Conservation (phyloP, 106 monocot genomes). For the Dioscorea zingiberensis region DNA sequence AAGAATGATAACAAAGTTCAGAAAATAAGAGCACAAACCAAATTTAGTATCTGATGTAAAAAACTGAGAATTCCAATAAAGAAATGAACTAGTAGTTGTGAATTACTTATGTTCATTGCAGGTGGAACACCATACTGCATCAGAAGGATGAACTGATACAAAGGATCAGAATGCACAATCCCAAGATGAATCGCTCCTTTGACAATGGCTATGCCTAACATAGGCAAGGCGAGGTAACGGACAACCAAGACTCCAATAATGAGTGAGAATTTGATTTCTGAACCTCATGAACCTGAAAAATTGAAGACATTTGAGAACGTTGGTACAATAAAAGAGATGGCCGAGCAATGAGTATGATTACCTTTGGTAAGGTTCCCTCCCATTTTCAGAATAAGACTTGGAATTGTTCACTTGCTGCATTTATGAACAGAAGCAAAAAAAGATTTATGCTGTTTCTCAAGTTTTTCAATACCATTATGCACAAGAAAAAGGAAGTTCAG, state of each 20-base stretch:
- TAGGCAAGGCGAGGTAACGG: slow-evolving; percentile 22
- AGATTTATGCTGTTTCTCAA: too few species aligned
- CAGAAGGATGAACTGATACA: slow-evolving; percentile 60
- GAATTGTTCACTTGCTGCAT: slow-evolving; percentile 31
- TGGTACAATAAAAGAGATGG: not conserved
- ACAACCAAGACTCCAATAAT: slow-evolving; percentile 29
- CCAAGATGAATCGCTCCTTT: slow-evolving; percentile 49
- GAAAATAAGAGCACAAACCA: too few species aligned
- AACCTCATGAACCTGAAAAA: slow-evolving; percentile 24
- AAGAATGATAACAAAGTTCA: too few species aligned
- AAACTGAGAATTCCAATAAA: not conserved
- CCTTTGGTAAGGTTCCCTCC: slow-evolving; percentile 49
- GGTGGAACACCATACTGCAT: slow-evolving; percentile 67
- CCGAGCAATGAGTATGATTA: not conserved
- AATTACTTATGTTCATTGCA: slow-evolving; percentile 69
- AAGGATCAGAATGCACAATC: slow-evolving; percentile 63
- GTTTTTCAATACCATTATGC: not conserved
- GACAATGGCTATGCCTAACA: slow-evolving; percentile 31
- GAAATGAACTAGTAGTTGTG: not conserved
- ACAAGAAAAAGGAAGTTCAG: not conserved
- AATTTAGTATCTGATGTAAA: not conserved
- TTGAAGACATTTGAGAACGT: not conserved
- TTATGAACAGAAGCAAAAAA: not conserved
- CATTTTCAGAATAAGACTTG: slow-evolving; percentile 24
- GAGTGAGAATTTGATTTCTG: slow-evolving; percentile 19